These are phyloP conservation scores for Dactylonectria macrodidyma DNA, from an alignment of 2,329 filamentous ascomycete species.

Conservation along the genomic window DNA sequence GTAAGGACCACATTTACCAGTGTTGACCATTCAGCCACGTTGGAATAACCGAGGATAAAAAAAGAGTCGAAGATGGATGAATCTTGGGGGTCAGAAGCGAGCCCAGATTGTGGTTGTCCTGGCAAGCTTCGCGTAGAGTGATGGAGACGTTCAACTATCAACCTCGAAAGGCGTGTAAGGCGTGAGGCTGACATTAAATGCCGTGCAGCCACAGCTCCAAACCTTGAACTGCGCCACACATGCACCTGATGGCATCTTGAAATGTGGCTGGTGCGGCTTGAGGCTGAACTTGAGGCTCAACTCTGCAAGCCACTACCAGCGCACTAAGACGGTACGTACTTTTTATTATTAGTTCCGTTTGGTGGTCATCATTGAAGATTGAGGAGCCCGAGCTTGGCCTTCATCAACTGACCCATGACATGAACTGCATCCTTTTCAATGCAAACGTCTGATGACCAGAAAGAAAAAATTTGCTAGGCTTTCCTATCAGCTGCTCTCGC, in stretches of 20 bases:
- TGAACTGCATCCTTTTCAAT: constrained; percentile 14
- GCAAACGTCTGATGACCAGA: not conserved
- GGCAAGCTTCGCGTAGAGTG: not conserved
- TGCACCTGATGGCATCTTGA: constrained; percentile 14
- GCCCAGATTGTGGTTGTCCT: not conserved
- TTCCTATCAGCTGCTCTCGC: not conserved
- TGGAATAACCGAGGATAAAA: constrained; percentile 48
- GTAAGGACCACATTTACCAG: constrained; percentile 27
- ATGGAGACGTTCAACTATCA: not conserved
- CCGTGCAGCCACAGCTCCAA: constrained; percentile 6
- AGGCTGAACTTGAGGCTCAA: not conserved
- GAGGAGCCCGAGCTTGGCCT: not conserved
- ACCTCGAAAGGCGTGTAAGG: not conserved
- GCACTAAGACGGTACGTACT: constrained; percentile 3
- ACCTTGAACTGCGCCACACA: constrained; percentile 21
- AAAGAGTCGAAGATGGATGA: constrained; percentile 8
- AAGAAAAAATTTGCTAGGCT: not conserved
- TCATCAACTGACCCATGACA: constrained; percentile 1
- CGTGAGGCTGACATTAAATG: constrained; percentile 17
- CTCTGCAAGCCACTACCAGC: not conserved
- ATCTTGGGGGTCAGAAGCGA: constrained; percentile 16
- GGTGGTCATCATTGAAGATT: not conserved
- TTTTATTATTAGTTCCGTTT: not conserved
- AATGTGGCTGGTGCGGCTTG: constrained; percentile 18
- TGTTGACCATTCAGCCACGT: constrained; percentile 29